Conservation (phyloP, 768 basidiomycete species). For the Lentinula lateritia region DNA sequence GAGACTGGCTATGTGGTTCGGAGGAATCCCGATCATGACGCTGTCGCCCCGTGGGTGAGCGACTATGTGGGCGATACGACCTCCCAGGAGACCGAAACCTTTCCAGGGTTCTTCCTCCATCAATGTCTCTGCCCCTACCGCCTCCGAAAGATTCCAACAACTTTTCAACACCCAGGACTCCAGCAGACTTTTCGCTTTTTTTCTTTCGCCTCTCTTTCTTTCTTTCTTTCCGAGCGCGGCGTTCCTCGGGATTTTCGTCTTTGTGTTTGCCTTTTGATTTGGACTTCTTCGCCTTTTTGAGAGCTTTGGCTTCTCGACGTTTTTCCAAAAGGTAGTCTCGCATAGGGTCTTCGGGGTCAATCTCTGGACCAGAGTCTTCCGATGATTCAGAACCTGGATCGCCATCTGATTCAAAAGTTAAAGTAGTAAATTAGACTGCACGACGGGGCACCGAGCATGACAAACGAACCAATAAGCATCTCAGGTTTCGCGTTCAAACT, state of each 20-base stretch:
- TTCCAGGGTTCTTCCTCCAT: neutral
- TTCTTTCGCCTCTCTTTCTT: conserved; percentile 64
- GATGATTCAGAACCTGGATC: conserved; percentile 61
- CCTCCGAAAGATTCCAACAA: conserved; percentile 48
- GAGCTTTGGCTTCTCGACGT: conserved; percentile 62
- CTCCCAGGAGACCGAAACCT: conserved; percentile 4
- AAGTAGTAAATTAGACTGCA: conserved; percentile 5
- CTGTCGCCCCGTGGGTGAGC: conserved; percentile 17
- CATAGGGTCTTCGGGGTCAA: conserved; percentile 99
- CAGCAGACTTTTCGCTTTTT: conserved; percentile 54
- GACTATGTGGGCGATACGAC: conserved; percentile 10
- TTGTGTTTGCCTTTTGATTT: conserved; percentile 62
- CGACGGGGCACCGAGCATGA: neutral
- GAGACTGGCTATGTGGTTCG: neutral
- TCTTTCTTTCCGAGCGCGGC: conserved; percentile 65
- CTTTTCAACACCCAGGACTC: conserved; percentile 61
- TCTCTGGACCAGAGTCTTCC: conserved; percentile 53
- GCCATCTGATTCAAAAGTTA: conserved; percentile 32
- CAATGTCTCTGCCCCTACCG: conserved; percentile 7
- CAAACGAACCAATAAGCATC: conserved; percentile 52
- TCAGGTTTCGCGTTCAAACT: conserved; percentile 84
- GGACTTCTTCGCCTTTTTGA: conserved; percentile 51
- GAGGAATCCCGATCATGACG: conserved; percentile 8
- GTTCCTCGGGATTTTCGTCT: conserved; percentile 77
- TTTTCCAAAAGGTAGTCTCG: conserved; percentile 82